Base-by-base conservation (phyloP, 371 early-diverging fungal genomes). In the Nematocida ausubeli region DNA sequence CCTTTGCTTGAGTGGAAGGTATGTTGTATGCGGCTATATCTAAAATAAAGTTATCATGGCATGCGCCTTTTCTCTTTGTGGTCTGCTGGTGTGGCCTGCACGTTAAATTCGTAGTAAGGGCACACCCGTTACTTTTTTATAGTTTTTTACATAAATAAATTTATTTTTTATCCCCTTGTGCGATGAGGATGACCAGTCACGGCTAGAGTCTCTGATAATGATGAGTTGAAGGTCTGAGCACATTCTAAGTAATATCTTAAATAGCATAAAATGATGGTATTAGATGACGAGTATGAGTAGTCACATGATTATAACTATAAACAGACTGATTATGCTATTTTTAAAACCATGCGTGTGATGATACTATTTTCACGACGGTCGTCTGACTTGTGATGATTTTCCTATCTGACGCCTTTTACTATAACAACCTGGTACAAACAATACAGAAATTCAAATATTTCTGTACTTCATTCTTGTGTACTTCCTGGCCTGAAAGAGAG, bases 341-440 rank as follows among this genome's bases (percentile, higher is more conserved):
- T 51, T 44, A 64, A 64, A 12, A 44, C 12, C 52, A 39, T 66
- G 78, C 78, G 51, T 56, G 32, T 75, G 78, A 75, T 75, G 78
- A 75, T 65, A 55, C 44, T 49, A 39, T 34, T 66, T 75, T 75
- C 78, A 75, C 78, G 78, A 75, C 78, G 78, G 78, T 75, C 78
- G 67, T 49, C 78, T 75, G 78, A 75, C 24, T 16, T 19, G 32
- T 75, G 78, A 75, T 75, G 78, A 75, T 55, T 52, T 30, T 40
- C 66, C 26, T 16, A 22, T 65, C 65, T 75, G 78, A 64, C 51
- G 66, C 67, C 26, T 64, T 75, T 75, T 28, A 22, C 16, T 55
- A 32, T 75, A 63, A 75, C 12, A 0, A 32, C 52, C 42, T 63
- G 70, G n/a, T n/a, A n/a, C n/a, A n/a, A n/a, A n/a, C n/a, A n/a